These are phyloP conservation scores for Hyparrhenia diplandra DNA, from an alignment of 176 grass and related monocot species.

Conservation along the genomic window DNA sequence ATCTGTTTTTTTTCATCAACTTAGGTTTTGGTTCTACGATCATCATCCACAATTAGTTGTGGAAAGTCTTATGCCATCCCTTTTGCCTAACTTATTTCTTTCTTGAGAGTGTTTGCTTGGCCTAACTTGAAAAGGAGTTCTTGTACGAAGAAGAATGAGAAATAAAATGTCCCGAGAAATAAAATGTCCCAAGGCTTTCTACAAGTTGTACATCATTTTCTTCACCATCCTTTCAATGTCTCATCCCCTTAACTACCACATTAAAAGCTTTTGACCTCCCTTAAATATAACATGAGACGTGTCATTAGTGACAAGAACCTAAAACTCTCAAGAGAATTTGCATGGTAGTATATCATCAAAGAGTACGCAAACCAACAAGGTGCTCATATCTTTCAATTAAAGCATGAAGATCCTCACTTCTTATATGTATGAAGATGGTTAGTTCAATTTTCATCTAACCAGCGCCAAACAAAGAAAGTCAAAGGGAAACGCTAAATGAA, in stretches of 20 bases:
- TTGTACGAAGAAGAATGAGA: neutral
- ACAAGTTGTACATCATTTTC: neutral
- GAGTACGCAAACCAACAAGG: neutral
- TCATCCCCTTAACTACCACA: neutral
- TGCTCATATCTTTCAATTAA: neutral
- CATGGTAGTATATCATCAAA: neutral
- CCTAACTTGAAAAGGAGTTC: constrained; percentile 15
- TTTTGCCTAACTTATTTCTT: neutral
- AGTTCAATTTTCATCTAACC: neutral
- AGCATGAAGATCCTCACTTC: neutral
- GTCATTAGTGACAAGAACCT: neutral
- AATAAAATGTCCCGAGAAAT: no score
- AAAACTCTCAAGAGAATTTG: neutral
- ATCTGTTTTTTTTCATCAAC: no score
- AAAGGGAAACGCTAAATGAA: neutral
- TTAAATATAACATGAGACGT: neutral
- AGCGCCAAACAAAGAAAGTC: neutral
- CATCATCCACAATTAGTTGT: no score
- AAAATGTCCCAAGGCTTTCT: neutral
- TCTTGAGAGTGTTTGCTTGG: neutral
- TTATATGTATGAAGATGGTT: neutral
- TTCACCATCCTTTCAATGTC: neutral
- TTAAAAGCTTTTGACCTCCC: neutral
- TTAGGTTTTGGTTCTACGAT: no score
- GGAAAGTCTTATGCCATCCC: neutral